phyloP scores from a whole-genome alignment of 176 grass and related monocot species.

The Musa schizocarpa region DNA sequence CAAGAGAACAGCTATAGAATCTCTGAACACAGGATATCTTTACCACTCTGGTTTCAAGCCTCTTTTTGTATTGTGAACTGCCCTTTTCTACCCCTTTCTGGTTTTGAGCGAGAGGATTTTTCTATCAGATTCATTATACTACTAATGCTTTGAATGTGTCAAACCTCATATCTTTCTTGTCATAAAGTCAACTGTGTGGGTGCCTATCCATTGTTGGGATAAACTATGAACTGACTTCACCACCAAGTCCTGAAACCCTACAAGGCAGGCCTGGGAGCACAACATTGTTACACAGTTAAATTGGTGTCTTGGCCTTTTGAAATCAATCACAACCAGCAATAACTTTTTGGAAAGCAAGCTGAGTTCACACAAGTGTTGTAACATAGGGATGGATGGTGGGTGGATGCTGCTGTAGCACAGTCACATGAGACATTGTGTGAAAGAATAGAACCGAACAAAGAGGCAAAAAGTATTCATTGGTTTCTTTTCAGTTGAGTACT shows the following conservation, averaged over 20 bases:
- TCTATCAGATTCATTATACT: background rate
- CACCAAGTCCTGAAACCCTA: too few species aligned
- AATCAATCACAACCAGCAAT: too few species aligned
- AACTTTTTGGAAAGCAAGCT: too few species aligned
- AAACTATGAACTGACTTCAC: background rate
- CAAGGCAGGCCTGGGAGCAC: too few species aligned
- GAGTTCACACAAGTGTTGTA: too few species aligned
- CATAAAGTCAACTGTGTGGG: background rate
- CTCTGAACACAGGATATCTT: constrained; percentile 38
- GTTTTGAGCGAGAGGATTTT: background rate
- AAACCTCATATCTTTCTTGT: background rate
- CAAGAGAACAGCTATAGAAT: constrained; percentile 40
- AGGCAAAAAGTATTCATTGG: background rate
- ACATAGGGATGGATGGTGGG: too few species aligned
- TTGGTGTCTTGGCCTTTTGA: too few species aligned
- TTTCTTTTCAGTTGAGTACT: constrained; percentile 1
- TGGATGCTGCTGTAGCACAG: too few species aligned
- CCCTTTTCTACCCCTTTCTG: background rate
- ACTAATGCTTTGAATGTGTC: too few species aligned
- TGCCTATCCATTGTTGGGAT: constrained; percentile 1
- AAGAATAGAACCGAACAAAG: background rate
- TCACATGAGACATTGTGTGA: too few species aligned
- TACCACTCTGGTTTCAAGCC: constrained; percentile 3
- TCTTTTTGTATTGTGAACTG: background rate
- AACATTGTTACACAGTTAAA: too few species aligned